Percentiles rank a stretch among this genome's conserved stretches.
These are phyloP conservation scores for Populus hybrid DNA, from an alignment of 441 rosid genomes.

Conservation along the genomic window DNA sequence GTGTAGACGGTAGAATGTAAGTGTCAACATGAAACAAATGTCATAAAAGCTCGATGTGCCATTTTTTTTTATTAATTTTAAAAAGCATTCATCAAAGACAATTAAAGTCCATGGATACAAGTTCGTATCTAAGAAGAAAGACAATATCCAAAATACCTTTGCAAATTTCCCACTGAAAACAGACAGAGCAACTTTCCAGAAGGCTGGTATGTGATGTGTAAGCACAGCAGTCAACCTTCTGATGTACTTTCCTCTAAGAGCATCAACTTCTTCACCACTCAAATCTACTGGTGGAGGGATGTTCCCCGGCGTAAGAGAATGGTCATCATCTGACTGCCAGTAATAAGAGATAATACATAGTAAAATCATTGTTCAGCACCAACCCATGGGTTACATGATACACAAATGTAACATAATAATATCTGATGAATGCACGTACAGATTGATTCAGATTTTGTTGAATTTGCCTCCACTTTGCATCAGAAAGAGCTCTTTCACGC, in stretches of 20 bases:
- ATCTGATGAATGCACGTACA: conserved; percentile 44
- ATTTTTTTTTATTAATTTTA: no score
- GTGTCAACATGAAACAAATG: not conserved
- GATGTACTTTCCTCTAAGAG: conserved; percentile 79
- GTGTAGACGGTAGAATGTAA: not conserved
- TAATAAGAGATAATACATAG: conserved; percentile 19
- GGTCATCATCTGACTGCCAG: conserved; percentile 54
- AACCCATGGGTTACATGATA: not conserved
- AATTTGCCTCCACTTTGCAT: conserved; percentile 92
- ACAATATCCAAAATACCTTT: conserved; percentile 48
- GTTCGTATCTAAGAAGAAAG: conserved; percentile 15
- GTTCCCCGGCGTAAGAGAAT: conserved; percentile 35
- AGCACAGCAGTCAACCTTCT: conserved; percentile 82
- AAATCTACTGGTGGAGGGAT: conserved; percentile 46
- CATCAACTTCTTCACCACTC: conserved; percentile 79
- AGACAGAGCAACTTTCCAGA: conserved; percentile 92
- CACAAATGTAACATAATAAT: not conserved
- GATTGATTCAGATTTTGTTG: conserved; percentile 62
- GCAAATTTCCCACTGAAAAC: conserved; percentile 96
- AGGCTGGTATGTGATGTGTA: conserved; percentile 80
- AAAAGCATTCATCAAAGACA: not conserved
- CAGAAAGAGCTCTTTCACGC: conserved; percentile 73
- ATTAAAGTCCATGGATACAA: conserved; percentile 3
- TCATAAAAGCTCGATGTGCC: not conserved
- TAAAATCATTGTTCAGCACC: conserved; percentile 9